Conservation (phyloP, 2,329 filamentous ascomycete genomes). For the Arthrocladium fulminans region DNA sequence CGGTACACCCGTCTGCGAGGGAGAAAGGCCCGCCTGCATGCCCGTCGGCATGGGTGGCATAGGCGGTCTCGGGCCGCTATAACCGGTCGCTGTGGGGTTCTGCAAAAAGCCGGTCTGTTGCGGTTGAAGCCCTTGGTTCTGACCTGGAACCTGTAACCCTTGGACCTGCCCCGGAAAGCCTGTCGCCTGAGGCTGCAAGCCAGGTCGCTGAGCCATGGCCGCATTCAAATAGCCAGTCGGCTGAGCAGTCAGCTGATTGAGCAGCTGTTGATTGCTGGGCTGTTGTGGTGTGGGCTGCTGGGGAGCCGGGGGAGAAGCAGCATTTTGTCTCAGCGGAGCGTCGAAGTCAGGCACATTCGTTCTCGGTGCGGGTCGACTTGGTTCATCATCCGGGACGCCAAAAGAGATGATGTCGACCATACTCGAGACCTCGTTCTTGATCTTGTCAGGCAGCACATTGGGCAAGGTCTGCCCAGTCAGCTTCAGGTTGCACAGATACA, state of each 20-base stretch:
- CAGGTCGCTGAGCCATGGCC: slow-evolving; percentile 57
- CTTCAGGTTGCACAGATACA: slow-evolving; percentile 96
- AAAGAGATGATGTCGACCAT: slow-evolving; percentile 99
- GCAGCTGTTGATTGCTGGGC: slow-evolving; percentile 56
- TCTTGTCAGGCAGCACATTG: slow-evolving; percentile 63
- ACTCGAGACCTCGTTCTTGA: slow-evolving; percentile 94
- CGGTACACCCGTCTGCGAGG: slow-evolving; percentile 57
- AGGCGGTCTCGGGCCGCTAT: slow-evolving; percentile 68
- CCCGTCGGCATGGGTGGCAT: slow-evolving; percentile 74
- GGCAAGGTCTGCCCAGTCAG: slow-evolving; percentile 80
- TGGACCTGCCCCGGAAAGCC: slow-evolving; percentile 29
- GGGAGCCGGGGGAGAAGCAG: slow-evolving; percentile 41
- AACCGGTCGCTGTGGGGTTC: slow-evolving; percentile 68
- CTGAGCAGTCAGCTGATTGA: slow-evolving; percentile 48
- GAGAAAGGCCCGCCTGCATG: slow-evolving; percentile 54
- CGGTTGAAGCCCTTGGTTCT: slow-evolving; percentile 47
- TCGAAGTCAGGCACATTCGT: slow-evolving; percentile 66
- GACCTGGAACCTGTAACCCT: slow-evolving; percentile 39
- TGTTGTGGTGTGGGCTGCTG: slow-evolving; percentile 64
- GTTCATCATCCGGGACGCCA: slow-evolving; percentile 66
- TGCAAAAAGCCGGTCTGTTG: slow-evolving; percentile 64
- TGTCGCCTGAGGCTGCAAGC: slow-evolving; percentile 39
- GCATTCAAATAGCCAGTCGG: slow-evolving; percentile 47
- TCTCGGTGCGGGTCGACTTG: slow-evolving; percentile 41
- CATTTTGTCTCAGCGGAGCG: slow-evolving; percentile 43